Evolutionary conservation across 2,329 filamentous ascomycete genomes (phyloP).

Genomic region (Ceratocystis lukuohia): DNA sequence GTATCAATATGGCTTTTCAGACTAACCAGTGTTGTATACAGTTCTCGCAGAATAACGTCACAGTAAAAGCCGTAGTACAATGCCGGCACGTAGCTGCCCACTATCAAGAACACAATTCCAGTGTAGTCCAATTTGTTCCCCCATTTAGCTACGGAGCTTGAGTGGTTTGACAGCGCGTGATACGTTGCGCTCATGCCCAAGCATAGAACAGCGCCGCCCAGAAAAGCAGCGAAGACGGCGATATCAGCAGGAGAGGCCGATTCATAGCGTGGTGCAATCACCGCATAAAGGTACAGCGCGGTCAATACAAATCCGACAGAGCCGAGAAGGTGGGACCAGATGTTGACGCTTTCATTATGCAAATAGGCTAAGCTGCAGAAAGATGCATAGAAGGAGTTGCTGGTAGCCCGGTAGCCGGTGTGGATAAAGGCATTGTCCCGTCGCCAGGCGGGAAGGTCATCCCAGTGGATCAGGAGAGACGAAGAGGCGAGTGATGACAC

Average conservation of each 20-base stretch:
- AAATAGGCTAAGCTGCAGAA: slow-evolving; percentile 38
- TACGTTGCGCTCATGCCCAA: slow-evolving; percentile 73
- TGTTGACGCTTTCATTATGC: slow-evolving; percentile 51
- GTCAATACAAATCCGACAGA: slow-evolving; percentile 43
- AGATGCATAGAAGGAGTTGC: slow-evolving; percentile 35
- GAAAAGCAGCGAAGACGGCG: slow-evolving; percentile 66
- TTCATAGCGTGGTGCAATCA: slow-evolving; percentile 52
- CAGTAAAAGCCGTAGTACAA: slow-evolving; percentile 79
- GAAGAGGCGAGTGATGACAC: neutral
- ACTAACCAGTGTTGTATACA: slow-evolving; percentile 64
- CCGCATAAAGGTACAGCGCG: slow-evolving; percentile 40
- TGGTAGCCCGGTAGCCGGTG: slow-evolving; percentile 40
- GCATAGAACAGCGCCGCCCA: slow-evolving; percentile 57
- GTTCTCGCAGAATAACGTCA: slow-evolving; percentile 46
- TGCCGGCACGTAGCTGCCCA: slow-evolving; percentile 79
- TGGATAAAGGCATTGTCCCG: slow-evolving; percentile 46
- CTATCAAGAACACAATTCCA: slow-evolving; percentile 82
- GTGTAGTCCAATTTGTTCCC: slow-evolving; percentile 92
- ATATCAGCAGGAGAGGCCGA: slow-evolving; percentile 50
- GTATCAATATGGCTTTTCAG: neutral
- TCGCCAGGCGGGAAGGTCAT: slow-evolving; percentile 45
- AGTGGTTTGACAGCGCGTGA: slow-evolving; percentile 79
- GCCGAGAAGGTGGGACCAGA: slow-evolving; percentile 53
- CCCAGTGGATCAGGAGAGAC: slow-evolving; percentile 31
- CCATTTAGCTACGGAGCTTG: slow-evolving; percentile 58